Evolutionary conservation across 345 rosid genomes (phyloP).

Genomic region (Linum tenue): DNA sequence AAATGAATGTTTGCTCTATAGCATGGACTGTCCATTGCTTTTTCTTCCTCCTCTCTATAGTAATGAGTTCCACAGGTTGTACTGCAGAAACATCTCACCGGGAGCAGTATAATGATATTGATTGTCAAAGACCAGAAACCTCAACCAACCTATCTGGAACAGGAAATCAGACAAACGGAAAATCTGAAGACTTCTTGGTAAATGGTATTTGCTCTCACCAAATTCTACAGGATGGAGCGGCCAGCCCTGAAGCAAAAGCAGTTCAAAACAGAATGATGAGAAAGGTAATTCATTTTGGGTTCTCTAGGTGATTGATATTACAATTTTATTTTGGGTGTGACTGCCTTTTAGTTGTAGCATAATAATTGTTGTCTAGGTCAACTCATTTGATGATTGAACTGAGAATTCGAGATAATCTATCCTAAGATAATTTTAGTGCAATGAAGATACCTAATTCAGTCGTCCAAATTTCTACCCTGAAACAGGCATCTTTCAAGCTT

Average conservation of each 20-base stretch:
- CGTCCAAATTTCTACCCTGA: conserved; percentile 19
- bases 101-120: conserved; percentile 25
- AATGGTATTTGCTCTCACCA: conserved; percentile 88
- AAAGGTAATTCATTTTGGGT: conserved; percentile 44
- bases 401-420: conserved; percentile 6
- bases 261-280: conserved; percentile 44
- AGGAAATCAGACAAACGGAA: conserved; percentile 28
- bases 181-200: conserved; percentile 30
- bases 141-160: conserved; percentile 26
- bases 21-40: conserved; percentile 3
- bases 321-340: no score
- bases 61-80: conserved; percentile 21
- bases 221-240: conserved; percentile 56
- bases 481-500: conserved; percentile 95
- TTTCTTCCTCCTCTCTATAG: conserved; percentile 5
- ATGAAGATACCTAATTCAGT: conserved; percentile 7
- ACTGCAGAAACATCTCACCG: conserved; percentile 35
- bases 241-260: conserved; percentile 23
- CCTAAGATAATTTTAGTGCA: conserved; percentile 5
- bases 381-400: conserved; percentile 8
- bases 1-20: not conserved
- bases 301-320: not conserved
- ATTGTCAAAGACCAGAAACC: conserved; percentile 26
- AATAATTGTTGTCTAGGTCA: conserved; percentile 1
- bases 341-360: conserved; percentile 7